Base-by-base conservation (phyloP, 805 yeast genomes). In the Candida krabiensis region DNA sequence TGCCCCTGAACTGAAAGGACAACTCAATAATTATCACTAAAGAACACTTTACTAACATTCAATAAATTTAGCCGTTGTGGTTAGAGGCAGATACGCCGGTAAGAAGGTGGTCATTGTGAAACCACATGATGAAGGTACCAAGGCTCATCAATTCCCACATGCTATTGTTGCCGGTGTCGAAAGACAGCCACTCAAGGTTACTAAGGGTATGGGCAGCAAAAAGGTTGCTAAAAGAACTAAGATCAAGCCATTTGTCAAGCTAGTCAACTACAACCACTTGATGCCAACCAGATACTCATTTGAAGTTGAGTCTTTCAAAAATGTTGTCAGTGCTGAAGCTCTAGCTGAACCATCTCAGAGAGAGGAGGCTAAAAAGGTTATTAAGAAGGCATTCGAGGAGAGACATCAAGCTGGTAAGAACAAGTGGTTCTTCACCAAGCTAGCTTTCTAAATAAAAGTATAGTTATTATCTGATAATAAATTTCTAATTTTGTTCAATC, bases 61-160 rank as follows among this genome's bases (percentile, higher is more conserved):
- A 34, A 17, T 45, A 37, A 33, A 17, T 46, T 26, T 69, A 86
- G 95, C 98, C 79, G 90, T 93, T 78, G 90, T 93, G 73, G 96
- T 90, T 75, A 91, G 98, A 75, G 99, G 99, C 69, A 93, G 99
- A 80, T 91, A 81, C 87, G 99, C 99, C 72, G 99, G 99, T 81
- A 91, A 90, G 86, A 93, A 93, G 86, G 99, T 93, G 60, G 99
- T 93, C 71, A 89, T 93, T 69, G 90, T 93, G 70, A 89, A 87
- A 77, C 93, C 96, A 61, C 95, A 86, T 71, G 98, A 93, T 69
- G 97, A 93, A 68, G 99, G 99, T 70, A 80, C 98, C 79, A 93
- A 93, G 80, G 70, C 93, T 55, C 97, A 91, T 81, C 93, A 95
- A 66, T 93, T 89, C 86, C 96, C 96, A 71, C 98, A 93, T 67